Conservation (phyloP, 345 rosid genomes). For the Citrus cavaleriei region DNA sequence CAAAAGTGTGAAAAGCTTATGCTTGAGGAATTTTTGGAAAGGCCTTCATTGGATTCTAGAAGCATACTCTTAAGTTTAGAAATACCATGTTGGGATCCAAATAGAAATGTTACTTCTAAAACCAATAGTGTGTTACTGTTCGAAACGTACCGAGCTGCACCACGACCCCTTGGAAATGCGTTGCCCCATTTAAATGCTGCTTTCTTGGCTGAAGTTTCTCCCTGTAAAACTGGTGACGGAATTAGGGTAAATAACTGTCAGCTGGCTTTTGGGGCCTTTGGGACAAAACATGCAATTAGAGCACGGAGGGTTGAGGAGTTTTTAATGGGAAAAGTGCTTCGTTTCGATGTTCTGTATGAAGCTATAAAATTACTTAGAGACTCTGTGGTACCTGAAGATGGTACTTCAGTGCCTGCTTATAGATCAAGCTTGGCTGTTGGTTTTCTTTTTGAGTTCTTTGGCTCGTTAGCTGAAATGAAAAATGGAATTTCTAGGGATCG, state of each 20-base stretch:
- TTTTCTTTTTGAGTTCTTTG: conserved; percentile 64
- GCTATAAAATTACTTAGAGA: conserved; percentile 49
- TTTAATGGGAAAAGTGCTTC: conserved; percentile 53
- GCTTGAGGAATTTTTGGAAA: conserved; percentile 56
- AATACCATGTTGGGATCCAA: conserved; percentile 41
- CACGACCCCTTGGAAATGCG: conserved; percentile 74
- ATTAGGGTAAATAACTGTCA: conserved; percentile 42
- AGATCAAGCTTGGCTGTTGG: conserved; percentile 76
- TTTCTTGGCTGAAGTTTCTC: conserved; percentile 60
- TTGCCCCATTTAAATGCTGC: conserved; percentile 79
- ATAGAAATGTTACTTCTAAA: conserved; percentile 20
- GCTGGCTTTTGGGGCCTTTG: conserved; percentile 78
- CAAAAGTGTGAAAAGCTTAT: conserved; percentile 31
- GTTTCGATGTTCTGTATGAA: conserved; percentile 42
- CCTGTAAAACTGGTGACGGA: conserved; percentile 30
- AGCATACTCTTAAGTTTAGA: conserved; percentile 47
- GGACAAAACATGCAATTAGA: conserved; percentile 67
- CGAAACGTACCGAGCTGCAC: conserved; percentile 84
- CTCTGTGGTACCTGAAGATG: conserved; percentile 52
- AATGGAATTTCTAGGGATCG: conserved; percentile 10
- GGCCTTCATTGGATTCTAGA: conserved; percentile 53
- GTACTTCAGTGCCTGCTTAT: conserved; percentile 41
- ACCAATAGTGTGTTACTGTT: conserved; percentile 35
- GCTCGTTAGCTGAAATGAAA: conserved; percentile 28
- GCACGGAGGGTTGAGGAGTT: conserved; percentile 60